phyloP scores from a whole-genome alignment of 805 yeast genomes.

The Candida xyloterini region DNA sequence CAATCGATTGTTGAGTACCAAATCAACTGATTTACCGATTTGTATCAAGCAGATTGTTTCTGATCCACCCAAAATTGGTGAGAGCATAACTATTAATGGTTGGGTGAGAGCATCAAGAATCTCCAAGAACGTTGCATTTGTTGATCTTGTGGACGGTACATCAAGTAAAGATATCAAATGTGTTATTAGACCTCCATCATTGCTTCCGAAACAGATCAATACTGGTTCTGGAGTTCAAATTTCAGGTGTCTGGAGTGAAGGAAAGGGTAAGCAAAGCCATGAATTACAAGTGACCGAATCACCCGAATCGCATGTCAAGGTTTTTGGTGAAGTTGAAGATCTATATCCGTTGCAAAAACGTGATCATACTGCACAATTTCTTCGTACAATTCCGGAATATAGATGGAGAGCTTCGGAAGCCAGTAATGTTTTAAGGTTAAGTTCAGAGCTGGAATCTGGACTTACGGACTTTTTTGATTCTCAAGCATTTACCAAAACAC shows the following conservation, averaged over 20 bases:
- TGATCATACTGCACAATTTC: constrained; percentile 57
- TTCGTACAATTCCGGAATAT: constrained; percentile 71
- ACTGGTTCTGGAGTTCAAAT: constrained; percentile 38
- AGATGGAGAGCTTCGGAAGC: constrained; percentile 71
- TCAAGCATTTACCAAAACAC: constrained; percentile 62
- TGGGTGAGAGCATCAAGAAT: constrained; percentile 71
- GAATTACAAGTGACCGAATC: constrained; percentile 45
- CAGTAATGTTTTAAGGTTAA: constrained; percentile 63
- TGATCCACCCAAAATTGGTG: constrained; percentile 36
- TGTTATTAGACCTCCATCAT: constrained; percentile 42
- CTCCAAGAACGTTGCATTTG: constrained; percentile 74
- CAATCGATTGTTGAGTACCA: background rate
- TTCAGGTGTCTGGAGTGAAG: constrained; percentile 36
- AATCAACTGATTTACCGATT: constrained; percentile 18
- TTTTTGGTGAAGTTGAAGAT: constrained; percentile 61
- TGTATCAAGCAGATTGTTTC: constrained; percentile 30
- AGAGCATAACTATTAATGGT: constrained; percentile 54
- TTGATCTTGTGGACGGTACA: constrained; percentile 81
- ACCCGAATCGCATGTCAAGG: constrained; percentile 31
- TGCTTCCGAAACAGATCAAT: constrained; percentile 30
- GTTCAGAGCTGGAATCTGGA: constrained; percentile 62
- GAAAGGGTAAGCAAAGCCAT: constrained; percentile 49
- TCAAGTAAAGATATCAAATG: constrained; percentile 51
- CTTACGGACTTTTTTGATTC: constrained; percentile 53
- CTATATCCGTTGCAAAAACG: constrained; percentile 85